These are phyloP conservation scores for Testicularia cyperi DNA, from an alignment of 1,284 basidiomycete genomes.

Conservation along the genomic window DNA sequence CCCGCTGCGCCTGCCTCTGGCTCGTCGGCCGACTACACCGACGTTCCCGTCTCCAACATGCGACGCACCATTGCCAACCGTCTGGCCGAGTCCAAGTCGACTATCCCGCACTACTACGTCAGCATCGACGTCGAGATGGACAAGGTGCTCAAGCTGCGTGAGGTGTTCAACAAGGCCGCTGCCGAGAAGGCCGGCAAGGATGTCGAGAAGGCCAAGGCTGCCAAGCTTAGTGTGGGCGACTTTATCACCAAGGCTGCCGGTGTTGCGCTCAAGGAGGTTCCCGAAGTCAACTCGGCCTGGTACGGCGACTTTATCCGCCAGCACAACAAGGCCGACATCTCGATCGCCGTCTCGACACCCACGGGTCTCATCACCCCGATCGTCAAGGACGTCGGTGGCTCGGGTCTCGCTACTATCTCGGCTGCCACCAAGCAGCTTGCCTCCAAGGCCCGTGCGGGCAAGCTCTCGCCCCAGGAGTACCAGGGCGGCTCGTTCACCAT, in stretches of 20 bases:
- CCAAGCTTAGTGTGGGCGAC: conserved; percentile 94
- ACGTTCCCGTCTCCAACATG: conserved; percentile 92
- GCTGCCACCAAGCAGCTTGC: conserved; percentile 88
- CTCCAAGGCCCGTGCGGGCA: conserved; percentile 92
- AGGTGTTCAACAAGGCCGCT: conserved; percentile 82
- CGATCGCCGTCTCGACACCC: conserved; percentile 93
- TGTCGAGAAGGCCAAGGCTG: conserved; percentile 71
- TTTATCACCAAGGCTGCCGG: conserved; percentile 95
- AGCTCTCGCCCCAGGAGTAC: conserved; percentile 93
- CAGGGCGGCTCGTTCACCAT: conserved; percentile 98
- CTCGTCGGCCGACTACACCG: conserved; percentile 72
- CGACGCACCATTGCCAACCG: conserved; percentile 87
- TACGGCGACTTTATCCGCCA: conserved; percentile 91
- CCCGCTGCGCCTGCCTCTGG: conserved; percentile 48
- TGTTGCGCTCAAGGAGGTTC: conserved; percentile 88
- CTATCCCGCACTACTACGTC: conserved; percentile 95
- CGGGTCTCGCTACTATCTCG: conserved; percentile 89
- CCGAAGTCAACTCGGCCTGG: conserved; percentile 98
- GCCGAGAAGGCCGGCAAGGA: conserved; percentile 51
- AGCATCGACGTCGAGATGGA: conserved; percentile 96
- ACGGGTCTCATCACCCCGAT: conserved; percentile 97
- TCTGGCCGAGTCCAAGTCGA: conserved; percentile 87
- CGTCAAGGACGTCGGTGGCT: conserved; percentile 85
- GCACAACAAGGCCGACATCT: conserved; percentile 97
- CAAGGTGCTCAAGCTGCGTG: conserved; percentile 87